Evolutionary conservation across 495 filamentous ascomycete species (phyloP).

Genomic region (Lentithecium fluviatile): DNA sequence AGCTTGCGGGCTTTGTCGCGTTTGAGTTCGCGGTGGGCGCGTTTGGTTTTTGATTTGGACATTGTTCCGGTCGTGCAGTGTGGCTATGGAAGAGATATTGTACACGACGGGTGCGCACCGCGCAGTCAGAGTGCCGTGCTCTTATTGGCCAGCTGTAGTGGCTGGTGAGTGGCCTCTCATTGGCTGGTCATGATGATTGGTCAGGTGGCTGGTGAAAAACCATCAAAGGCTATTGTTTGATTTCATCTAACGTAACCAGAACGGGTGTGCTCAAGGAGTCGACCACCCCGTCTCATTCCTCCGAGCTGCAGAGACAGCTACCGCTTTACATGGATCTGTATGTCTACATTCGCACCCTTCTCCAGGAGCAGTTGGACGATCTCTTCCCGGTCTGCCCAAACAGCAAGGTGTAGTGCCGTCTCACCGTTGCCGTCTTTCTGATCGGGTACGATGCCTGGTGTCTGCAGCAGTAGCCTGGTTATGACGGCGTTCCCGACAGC

Average conservation of each 20-base stretch:
- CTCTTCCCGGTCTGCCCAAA: neutral
- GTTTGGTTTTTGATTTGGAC: constrained; percentile 27
- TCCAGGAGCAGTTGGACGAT: neutral
- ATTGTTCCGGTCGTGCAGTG: constrained; percentile 1
- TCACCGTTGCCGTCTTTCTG: neutral
- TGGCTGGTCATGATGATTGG: too few species aligned
- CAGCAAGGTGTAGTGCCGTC: neutral
- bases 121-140: too few species aligned
- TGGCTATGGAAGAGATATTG: too few species aligned
- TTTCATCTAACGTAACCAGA: too few species aligned
- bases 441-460: neutral
- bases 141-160: too few species aligned
- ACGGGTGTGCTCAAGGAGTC: too few species aligned
- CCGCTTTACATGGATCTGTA: neutral
- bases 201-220: too few species aligned
- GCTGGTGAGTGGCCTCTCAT: too few species aligned
- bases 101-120: too few species aligned
- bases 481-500: neutral
- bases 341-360: neutral
- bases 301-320: too few species aligned
- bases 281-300: too few species aligned
- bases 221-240: too few species aligned
- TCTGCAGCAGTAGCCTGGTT: neutral
- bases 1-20: constrained; percentile 12
- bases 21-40: constrained; percentile 26